phyloP scores from a whole-genome alignment of 495 filamentous ascomycete species.

The Penicillium paradoxum region DNA sequence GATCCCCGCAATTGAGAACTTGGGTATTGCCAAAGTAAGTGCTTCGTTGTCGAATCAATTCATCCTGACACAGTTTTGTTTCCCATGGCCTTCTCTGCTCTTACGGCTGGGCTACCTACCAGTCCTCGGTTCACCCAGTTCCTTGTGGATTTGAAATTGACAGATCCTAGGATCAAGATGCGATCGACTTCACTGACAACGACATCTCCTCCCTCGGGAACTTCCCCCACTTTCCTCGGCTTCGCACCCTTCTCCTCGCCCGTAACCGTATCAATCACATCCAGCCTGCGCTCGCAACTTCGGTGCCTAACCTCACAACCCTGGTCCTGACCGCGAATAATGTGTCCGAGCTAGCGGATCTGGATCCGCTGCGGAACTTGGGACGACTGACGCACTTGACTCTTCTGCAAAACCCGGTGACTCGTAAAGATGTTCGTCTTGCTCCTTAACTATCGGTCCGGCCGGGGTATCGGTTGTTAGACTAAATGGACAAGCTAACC shows the following conservation, averaged over 20 bases:
- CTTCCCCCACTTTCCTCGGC: conserved; percentile 87
- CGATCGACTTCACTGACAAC: conserved; percentile 98
- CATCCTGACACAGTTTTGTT: background rate
- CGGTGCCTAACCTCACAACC: conserved; percentile 71
- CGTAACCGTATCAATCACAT: conserved; percentile 82
- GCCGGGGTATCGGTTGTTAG: background rate
- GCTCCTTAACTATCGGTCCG: background rate
- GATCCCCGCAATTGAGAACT: conserved; percentile 95
- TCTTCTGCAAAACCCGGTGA: conserved; percentile 82
- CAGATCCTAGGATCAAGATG: conserved; percentile 65
- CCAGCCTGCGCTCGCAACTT: conserved; percentile 64
- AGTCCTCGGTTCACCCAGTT: background rate
- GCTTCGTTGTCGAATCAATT: background rate
- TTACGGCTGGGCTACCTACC: background rate
- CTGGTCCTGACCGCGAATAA: conserved; percentile 76
- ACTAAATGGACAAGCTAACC: conserved; percentile 4
- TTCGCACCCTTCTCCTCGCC: conserved; percentile 81
- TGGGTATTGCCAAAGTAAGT: conserved; percentile 85
- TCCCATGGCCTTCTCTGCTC: background rate
- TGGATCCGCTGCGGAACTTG: conserved; percentile 76
- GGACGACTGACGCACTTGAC: conserved; percentile 69
- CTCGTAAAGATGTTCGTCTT: conserved; percentile 77
- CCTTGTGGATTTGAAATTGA: conserved; percentile 7
- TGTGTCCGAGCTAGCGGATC: conserved; percentile 72
- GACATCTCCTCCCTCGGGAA: conserved; percentile 85